Percentiles rank a stretch among this genome's conserved stretches.
These are phyloP conservation scores for Nidula niveotomentosa DNA, from an alignment of 1,284 basidiomycete genomes.

Conservation along the genomic window DNA sequence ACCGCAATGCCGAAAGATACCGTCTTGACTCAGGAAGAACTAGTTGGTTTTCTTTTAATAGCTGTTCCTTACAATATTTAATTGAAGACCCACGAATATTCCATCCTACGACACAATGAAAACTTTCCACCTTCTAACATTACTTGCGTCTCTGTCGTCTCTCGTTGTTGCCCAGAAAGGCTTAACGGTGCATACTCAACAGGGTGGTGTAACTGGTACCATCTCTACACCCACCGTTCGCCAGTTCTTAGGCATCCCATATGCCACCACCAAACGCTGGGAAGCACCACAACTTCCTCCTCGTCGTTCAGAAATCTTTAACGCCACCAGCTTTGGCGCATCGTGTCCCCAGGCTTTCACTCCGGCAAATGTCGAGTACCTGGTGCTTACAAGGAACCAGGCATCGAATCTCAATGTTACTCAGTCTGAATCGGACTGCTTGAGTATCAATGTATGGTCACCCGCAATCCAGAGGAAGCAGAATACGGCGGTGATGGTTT, in stretches of 20 bases:
- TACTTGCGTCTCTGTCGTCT: too few relatives aligned
- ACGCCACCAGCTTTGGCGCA: constrained; percentile 24
- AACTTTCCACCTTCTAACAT: too few relatives aligned
- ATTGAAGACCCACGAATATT: too few relatives aligned
- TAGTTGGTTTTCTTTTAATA: too few relatives aligned
- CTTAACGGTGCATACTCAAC: neutral
- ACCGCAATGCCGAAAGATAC: too few relatives aligned
- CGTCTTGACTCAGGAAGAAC: too few relatives aligned
- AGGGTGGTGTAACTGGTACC: neutral
- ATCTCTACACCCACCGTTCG: neutral
- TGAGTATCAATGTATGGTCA: constrained; percentile 30
- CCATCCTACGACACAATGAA: too few relatives aligned
- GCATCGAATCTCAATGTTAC: constrained; percentile 13
- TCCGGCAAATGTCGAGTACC: constrained; percentile 16
- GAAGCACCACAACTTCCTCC: neutral
- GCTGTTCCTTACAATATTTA: too few relatives aligned
- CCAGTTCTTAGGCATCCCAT: neutral
- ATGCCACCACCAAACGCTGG: neutral
- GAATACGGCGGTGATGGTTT: constrained; percentile 29
- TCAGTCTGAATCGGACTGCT: constrained; percentile 22
- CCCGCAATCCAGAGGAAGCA: constrained; percentile 26
- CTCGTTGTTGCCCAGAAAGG: neutral
- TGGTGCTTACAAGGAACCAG: constrained; percentile 17
- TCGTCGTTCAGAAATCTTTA: constrained; percentile 7
- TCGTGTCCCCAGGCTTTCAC: constrained; percentile 24